A percentile compares a stretch with the other conserved stretches of the same genome.
These are phyloP conservation scores for Madurella fahalii DNA, from an alignment of 2,329 filamentous ascomycete genomes.

Conservation along the genomic window DNA sequence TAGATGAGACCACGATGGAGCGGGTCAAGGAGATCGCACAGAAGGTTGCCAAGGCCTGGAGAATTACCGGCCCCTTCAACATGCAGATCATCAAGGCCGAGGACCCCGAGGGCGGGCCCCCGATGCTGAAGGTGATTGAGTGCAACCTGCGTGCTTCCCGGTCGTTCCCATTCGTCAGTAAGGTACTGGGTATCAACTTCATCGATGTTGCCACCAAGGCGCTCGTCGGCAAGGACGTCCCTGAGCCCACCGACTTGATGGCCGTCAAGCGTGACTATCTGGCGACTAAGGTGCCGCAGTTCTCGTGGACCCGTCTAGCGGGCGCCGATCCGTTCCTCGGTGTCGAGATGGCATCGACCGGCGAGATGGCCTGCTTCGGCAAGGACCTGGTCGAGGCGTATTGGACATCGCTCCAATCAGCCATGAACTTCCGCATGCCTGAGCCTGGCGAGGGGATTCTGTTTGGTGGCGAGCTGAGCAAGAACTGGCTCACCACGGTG, in stretches of 20 bases:
- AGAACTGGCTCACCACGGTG: slow-evolving; percentile 69
- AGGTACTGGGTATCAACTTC: slow-evolving; percentile 94
- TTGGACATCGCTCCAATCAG: slow-evolving; percentile 93
- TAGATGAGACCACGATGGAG: slow-evolving; percentile 72
- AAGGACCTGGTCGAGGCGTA: slow-evolving; percentile 95
- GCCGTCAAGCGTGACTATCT: slow-evolving; percentile 82
- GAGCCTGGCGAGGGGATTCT: slow-evolving; percentile 93
- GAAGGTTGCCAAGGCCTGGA: slow-evolving; percentile 96
- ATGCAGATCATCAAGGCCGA: slow-evolving; percentile 99
- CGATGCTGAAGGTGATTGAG: slow-evolving; percentile 90
- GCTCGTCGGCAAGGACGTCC: slow-evolving; percentile 79
- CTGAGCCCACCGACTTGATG: slow-evolving; percentile 86
- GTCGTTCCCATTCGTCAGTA: slow-evolving; percentile 97
- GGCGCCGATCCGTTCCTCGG: slow-evolving; percentile 96
- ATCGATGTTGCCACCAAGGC: slow-evolving; percentile 94
- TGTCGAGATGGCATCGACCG: slow-evolving; percentile 95
- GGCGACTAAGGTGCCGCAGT: slow-evolving; percentile 97
- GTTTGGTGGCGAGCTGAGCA: slow-evolving; percentile 78
- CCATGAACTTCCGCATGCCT: slow-evolving; percentile 98
- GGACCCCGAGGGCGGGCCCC: slow-evolving; percentile 67
- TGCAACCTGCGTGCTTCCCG: slow-evolving; percentile 96
- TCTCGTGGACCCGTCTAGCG: slow-evolving; percentile 96
- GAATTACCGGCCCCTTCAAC: slow-evolving; percentile 97
- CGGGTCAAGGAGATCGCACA: slow-evolving; percentile 92
- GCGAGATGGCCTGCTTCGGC: slow-evolving; percentile 98